These are phyloP conservation scores for Aspergillus sp. DNA, from an alignment of 2,329 filamentous ascomycete genomes.

Conservation along the genomic window DNA sequence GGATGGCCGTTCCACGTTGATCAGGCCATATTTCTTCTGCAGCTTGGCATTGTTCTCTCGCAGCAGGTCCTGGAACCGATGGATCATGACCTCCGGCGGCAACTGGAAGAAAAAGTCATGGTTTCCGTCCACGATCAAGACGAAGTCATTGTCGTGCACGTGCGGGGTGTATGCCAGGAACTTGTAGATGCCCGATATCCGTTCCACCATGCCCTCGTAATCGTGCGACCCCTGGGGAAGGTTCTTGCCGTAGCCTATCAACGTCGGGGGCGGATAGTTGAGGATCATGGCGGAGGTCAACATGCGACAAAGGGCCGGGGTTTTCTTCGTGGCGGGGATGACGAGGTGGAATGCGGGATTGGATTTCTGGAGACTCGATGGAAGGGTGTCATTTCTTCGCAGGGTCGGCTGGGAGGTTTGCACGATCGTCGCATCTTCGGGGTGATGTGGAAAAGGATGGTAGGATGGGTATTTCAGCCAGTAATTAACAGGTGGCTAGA, in stretches of 20 bases:
- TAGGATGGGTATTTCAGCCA: conserved; percentile 36
- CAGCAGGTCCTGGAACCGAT: conserved; percentile 59
- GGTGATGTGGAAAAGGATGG: conserved; percentile 27
- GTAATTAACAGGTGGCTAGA: conserved; percentile 28
- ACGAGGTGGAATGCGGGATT: conserved; percentile 55
- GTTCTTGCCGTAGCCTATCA: conserved; percentile 47
- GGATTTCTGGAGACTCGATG: conserved; percentile 31
- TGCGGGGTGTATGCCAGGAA: conserved; percentile 50
- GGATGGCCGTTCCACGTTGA: conserved; percentile 21
- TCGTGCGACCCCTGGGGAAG: conserved; percentile 29
- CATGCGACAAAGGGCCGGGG: conserved; percentile 56
- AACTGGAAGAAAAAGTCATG: conserved; percentile 67
- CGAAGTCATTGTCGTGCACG: conserved; percentile 59
- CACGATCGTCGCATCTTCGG: conserved; percentile 33
- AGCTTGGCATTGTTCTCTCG: conserved; percentile 56
- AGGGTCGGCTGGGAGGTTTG: conserved; percentile 18
- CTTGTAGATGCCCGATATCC: conserved; percentile 46
- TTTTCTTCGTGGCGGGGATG: conserved; percentile 50
- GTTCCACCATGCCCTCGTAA: conserved; percentile 45
- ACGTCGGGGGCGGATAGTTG: conserved; percentile 58
- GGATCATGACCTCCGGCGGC: conserved; percentile 61
- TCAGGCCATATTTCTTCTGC: conserved; percentile 49
- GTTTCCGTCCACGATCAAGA: conserved; percentile 60
- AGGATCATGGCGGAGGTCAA: conserved; percentile 59
- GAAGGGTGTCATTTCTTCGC: conserved; percentile 29